Evolutionary conservation across 2,329 filamentous ascomycete species (phyloP).

Genomic region (Arthrobotrys entomopaga): DNA sequence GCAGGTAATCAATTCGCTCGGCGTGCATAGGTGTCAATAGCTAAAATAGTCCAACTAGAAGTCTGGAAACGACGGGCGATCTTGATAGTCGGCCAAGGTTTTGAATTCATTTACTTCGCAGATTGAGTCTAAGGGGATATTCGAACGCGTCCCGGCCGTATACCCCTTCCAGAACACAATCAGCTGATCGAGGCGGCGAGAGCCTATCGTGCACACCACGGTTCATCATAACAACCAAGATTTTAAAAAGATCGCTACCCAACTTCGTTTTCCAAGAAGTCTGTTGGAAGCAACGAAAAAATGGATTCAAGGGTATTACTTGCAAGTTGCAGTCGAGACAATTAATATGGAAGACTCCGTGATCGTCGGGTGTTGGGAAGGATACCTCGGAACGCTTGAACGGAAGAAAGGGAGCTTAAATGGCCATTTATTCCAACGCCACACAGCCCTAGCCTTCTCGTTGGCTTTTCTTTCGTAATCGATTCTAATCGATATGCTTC

Average conservation of each 20-base stretch:
- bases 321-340: background rate
- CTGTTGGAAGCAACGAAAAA: background rate
- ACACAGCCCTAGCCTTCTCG: no score
- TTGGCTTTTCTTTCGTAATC: constrained; percentile 10
- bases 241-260: constrained; percentile 14
- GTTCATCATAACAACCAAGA: constrained; percentile 10
- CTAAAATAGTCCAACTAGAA: background rate
- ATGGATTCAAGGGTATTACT: constrained; percentile 6
- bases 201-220: constrained; percentile 20
- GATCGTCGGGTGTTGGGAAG: constrained; percentile 12
- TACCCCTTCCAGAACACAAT: background rate
- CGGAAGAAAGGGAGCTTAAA: constrained; percentile 5
- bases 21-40: no score
- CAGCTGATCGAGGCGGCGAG: constrained; percentile 1
- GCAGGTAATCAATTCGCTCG: background rate
- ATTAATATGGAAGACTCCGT: constrained; percentile 18
- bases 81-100: background rate
- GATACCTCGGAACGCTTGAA: constrained; percentile 5
- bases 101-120: no score
- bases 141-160: no score
- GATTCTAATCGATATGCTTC: no score
- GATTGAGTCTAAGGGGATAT: no score
- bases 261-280: background rate
- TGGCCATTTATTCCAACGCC: background rate
- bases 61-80: constrained; percentile 8